Conservation (phyloP, 1,284 basidiomycete genomes). For the Ganoderma lucidum region DNA sequence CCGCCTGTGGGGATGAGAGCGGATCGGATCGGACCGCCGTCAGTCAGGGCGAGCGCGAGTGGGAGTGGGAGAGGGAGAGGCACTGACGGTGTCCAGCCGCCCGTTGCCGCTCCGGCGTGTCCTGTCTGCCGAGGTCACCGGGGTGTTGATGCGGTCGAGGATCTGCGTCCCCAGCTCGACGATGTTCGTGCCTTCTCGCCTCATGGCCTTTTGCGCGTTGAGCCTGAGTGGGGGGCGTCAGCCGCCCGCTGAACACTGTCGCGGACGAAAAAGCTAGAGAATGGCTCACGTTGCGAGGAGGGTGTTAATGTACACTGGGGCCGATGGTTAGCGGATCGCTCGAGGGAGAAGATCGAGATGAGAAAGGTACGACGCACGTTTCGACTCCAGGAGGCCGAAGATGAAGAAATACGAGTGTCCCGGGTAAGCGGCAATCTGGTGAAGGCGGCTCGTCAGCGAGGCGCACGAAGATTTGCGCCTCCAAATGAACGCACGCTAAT, state of each 20-base stretch:
- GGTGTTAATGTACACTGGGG: background rate
- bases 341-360: background rate
- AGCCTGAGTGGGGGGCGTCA: background rate
- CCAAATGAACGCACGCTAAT: background rate
- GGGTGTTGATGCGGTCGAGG: conserved; percentile 3
- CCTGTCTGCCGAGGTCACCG: background rate
- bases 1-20: background rate
- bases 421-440: background rate
- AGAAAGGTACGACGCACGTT: background rate
- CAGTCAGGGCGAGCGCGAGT: background rate
- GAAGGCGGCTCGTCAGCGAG: background rate
- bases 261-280: too few species aligned
- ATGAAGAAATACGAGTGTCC: conserved; percentile 1
- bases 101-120: background rate
- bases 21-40: too few species aligned
- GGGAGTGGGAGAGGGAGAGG: background rate
- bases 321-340: background rate
- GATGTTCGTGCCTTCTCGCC: background rate
- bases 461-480: background rate
- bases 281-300: background rate
- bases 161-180: background rate
- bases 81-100: background rate
- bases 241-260: background rate
- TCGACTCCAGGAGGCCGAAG: background rate
- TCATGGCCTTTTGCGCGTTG: background rate